Evolutionary conservation across 352 stramenopile genomes (phyloP), one percentile per base, ranked within the genome.

Genomic region (Phytophthora ramorum): DNA sequence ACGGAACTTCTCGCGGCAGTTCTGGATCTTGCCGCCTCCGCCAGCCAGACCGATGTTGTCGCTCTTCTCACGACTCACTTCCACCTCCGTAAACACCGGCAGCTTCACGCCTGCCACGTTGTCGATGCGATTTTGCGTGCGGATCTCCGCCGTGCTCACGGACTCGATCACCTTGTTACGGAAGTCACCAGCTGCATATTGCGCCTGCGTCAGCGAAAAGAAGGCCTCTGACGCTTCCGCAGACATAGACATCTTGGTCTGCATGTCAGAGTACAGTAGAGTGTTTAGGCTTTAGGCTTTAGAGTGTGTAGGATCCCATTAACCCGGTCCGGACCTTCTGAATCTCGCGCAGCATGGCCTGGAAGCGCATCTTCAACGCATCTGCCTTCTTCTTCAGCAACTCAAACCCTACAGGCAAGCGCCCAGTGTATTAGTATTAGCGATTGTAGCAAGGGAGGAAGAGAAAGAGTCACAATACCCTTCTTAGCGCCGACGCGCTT

Each of bases 101-200:
- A 99, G 82, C 80, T 99, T 99, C 6, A 99, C 97, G 69, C 98
- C 98, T 6, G 97, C 98, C 17, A 99, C 97, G 77, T 99, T 99
- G 73, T 99, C 97, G 46, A 99, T 98, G 69, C 96, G 96, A 53
- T 98, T 98, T 65, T 96, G 90, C 53, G 99, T 96, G 41, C 97
- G 95, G 60, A 99, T 91, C 62, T 97, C 89, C 28, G 97, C 97
- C 9, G 91, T 97, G 78, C 97, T 98, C 52, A 96, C 92, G 44
- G 97, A 98, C 78, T 99, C 97, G 51, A 98, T 95, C 34, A 99
- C 95, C 62, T 99, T 98, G 64, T 97, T 95, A 43, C 87, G 85
- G 66, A 99, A 99, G 81, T 99, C 97, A 7, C 97, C 97, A 8
- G 97, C 97, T 17, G 97, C 97, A 78, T 99, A 99, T 82, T 99